Evolutionary conservation across 2,329 filamentous ascomycete genomes (phyloP), one percentile per base, ranked within the genome.

Genomic region (Beauveria sp.): DNA sequence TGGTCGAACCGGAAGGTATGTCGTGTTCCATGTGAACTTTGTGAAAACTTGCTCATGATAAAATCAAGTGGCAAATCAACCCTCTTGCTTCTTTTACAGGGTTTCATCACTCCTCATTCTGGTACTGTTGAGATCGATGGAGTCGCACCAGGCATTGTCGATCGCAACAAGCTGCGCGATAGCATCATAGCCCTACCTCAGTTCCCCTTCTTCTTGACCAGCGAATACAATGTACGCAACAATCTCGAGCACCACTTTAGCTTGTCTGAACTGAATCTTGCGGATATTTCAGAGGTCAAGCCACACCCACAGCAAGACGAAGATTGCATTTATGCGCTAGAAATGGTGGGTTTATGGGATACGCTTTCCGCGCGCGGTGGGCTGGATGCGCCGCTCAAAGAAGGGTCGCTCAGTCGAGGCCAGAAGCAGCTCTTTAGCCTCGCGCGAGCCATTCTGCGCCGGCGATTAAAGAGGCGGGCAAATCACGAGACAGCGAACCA

Each of bases 361-460:
- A 5, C 46, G 9, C 7, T 61, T 16, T 42, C 18, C 16, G 56
- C 38, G 24, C 51, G 51, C 3, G 57, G 62, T 4, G 62, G 62
- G 1, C 53, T 63, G 7, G 52, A 61, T 20, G 62, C 42, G 6
- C 40, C 18, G 12, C 48, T 63, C 34, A 62, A 53, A 6, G 60
- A 52, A 28, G 60, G 61, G 12, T 45, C 52, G 18, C 50, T 62
- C 18, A 64, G 62, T 31, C 53, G 52, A 14, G 62, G 62, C 20
- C 62, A 64, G 53, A 64, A 62, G 34, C 62, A 64, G 24, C 60
- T 64, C 1, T 64, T 64, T 24, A 62, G 60, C 28, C 26, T 64
- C 18, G 60, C 62, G 5, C 48, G 62, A 24, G 62, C 59, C 6
- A 57, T 64, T 42, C 34, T 64, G 22, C 59, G 62, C 10, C 53